A percentile compares a stretch with the other conserved stretches of the same genome.
Conservation (phyloP, 2,329 filamentous ascomycete genomes). For the Cadophora sp. region DNA sequence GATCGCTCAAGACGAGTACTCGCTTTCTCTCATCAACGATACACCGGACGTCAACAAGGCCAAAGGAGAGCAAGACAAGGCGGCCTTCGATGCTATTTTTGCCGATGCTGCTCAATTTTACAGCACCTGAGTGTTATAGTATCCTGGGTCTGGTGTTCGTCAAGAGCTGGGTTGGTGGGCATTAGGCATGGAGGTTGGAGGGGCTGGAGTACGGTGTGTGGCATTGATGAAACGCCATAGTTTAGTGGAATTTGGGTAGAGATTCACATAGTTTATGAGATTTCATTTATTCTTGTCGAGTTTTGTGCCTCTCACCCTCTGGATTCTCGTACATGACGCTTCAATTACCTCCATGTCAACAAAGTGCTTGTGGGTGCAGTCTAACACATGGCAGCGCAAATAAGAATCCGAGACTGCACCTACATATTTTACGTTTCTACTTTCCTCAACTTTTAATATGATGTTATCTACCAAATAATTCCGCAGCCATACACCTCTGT, state of each 20-base stretch:
- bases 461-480: too few species aligned
- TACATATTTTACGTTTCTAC: too few species aligned
- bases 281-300: background rate
- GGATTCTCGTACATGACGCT: too few species aligned
- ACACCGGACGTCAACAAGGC: conserved; percentile 8
- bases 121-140: background rate
- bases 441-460: too few species aligned
- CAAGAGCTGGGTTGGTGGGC: too few species aligned
- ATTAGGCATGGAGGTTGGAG: background rate
- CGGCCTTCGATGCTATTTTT: conserved; percentile 17
- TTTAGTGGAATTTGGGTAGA: background rate
- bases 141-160: too few species aligned
- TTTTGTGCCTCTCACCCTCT: background rate
- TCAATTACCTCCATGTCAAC: background rate
- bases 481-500: too few species aligned
- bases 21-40: conserved; percentile 15
- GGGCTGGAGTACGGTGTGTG: background rate
- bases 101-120: conserved; percentile 3
- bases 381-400: background rate
- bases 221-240: background rate
- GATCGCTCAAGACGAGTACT: background rate
- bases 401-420: too few species aligned
- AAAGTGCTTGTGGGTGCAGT: background rate
- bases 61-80: conserved; percentile 6
- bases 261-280: background rate